phyloP scores from a whole-genome alignment of 2,329 filamentous ascomycete genomes.

The Lecanicillium sp. region DNA sequence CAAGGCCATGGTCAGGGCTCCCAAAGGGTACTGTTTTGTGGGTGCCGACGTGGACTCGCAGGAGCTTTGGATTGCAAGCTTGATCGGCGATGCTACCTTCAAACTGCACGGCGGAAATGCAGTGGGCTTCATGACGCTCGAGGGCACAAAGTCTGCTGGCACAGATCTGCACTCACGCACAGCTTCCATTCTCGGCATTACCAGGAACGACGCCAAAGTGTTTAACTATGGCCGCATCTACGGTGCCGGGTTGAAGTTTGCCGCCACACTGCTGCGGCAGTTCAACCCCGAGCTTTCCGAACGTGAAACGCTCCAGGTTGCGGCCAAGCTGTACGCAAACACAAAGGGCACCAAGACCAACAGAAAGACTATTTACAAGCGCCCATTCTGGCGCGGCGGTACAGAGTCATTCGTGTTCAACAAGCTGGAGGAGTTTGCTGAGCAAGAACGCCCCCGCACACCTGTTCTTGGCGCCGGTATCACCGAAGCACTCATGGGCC shows the following conservation, averaged over 20 bases:
- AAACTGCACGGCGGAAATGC: slow-evolving; percentile 93
- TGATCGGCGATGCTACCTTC: slow-evolving; percentile 92
- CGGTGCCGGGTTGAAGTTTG: slow-evolving; percentile 93
- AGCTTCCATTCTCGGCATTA: slow-evolving; percentile 85
- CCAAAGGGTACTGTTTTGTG: slow-evolving; percentile 85
- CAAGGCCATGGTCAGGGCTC: slow-evolving; percentile 93
- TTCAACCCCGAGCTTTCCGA: slow-evolving; percentile 86
- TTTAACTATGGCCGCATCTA: slow-evolving; percentile 99
- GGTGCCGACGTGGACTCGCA: slow-evolving; percentile 96
- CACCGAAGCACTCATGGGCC: slow-evolving; percentile 86
- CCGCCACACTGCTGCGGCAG: slow-evolving; percentile 78
- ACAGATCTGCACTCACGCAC: slow-evolving; percentile 94
- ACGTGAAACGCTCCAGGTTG: slow-evolving; percentile 65
- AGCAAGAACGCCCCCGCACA: slow-evolving; percentile 84
- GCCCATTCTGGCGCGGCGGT: slow-evolving; percentile 87
- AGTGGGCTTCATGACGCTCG: slow-evolving; percentile 97
- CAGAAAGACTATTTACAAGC: slow-evolving; percentile 62
- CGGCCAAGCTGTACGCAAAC: slow-evolving; percentile 72
- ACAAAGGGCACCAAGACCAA: slow-evolving; percentile 88
- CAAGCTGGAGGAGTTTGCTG: slow-evolving; percentile 93
- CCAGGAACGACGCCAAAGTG: slow-evolving; percentile 88
- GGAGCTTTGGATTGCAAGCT: slow-evolving; percentile 95
- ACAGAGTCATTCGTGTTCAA: slow-evolving; percentile 99
- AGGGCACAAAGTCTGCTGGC: slow-evolving; percentile 88
- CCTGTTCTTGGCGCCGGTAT: slow-evolving; percentile 92